These are phyloP conservation scores for Boletus eberwhitei DNA, from an alignment of 768 basidiomycete genomes.

Conservation along the genomic window DNA sequence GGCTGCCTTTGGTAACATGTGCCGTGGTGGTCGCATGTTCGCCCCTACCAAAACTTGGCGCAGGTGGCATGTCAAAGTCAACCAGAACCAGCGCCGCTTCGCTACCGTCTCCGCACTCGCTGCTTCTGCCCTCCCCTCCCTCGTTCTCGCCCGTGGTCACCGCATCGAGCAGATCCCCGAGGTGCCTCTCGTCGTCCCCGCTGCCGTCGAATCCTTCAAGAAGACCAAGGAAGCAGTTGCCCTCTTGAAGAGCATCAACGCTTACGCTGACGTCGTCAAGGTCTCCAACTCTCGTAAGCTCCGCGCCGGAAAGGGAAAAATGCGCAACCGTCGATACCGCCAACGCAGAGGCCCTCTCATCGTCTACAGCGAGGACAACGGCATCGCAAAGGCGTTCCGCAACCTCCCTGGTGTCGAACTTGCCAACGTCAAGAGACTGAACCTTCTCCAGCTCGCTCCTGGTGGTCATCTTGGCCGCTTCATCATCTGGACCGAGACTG, in stretches of 20 bases:
- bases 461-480: conserved; percentile 99
- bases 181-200: conserved; percentile 88
- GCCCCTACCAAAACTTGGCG: conserved; percentile 99
- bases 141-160: conserved; percentile 98
- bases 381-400: conserved; percentile 97
- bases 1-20: conserved; percentile 99
- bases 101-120: conserved; percentile 97
- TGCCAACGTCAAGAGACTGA: conserved; percentile 89
- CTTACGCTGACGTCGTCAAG: conserved; percentile 91
- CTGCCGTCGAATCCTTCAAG: conserved; percentile 76
- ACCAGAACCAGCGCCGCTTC: conserved; percentile 98
- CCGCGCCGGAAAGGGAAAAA: conserved; percentile 95
- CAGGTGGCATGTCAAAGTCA: conserved; percentile 99
- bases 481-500: conserved; percentile 97
- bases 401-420: conserved; percentile 98
- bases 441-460: conserved; percentile 98
- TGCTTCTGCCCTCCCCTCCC: conserved; percentile 91
- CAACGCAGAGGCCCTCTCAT: conserved; percentile 97
- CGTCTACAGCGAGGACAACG: conserved; percentile 96
- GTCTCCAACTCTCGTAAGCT: conserved; percentile 97
- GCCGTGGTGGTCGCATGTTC: conserved; percentile 99
- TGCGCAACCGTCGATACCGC: conserved; percentile 94
- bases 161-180: conserved; percentile 97
- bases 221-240: conserved; percentile 98
- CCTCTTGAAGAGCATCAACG: conserved; percentile 85